These are phyloP conservation scores for Hymenotorrendiella dingleyae DNA, from an alignment of 2,329 filamentous ascomycete genomes.

Conservation along the genomic window DNA sequence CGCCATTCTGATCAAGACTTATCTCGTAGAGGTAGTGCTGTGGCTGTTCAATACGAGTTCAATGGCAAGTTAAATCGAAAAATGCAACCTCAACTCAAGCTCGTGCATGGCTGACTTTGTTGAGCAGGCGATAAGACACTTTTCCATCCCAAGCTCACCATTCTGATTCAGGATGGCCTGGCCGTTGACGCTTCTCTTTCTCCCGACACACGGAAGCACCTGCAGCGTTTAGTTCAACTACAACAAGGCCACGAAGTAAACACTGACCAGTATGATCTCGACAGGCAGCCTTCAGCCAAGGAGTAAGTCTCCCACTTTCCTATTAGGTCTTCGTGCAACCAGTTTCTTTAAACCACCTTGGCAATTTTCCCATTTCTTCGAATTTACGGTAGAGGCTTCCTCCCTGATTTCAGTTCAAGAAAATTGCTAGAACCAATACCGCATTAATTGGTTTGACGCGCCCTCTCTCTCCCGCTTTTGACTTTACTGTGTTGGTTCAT, in stretches of 20 bases:
- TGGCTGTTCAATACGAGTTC: constrained; percentile 49
- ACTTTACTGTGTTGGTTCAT: too few species aligned
- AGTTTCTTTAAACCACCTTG: too few species aligned
- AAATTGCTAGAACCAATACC: too few species aligned
- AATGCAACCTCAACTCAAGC: neutral
- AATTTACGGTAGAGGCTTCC: too few species aligned
- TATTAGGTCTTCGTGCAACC: too few species aligned
- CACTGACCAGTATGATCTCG: too few species aligned
- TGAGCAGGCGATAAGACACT: constrained; percentile 34
- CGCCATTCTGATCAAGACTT: constrained; percentile 5
- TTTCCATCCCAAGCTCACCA: constrained; percentile 63
- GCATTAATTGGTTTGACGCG: too few species aligned
- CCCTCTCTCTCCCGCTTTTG: too few species aligned
- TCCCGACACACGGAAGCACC: constrained; percentile 49
- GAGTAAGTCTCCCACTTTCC: too few species aligned
- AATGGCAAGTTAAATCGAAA: constrained; percentile 35
- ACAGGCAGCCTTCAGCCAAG: too few species aligned
- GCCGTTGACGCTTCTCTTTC: constrained; percentile 62
- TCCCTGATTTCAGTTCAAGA: too few species aligned
- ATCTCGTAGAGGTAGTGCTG: constrained; percentile 10
- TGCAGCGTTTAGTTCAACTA: constrained; percentile 47
- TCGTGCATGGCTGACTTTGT: constrained; percentile 2
- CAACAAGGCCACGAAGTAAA: constrained; percentile 1
- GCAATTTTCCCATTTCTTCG: too few species aligned
- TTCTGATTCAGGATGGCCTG: constrained; percentile 59